Percentiles rank a stretch among this genome's conserved stretches.
Evolutionary conservation across 2,329 filamentous ascomycete genomes (phyloP).

Genomic region (Aspergillus pseudonomiae): DNA sequence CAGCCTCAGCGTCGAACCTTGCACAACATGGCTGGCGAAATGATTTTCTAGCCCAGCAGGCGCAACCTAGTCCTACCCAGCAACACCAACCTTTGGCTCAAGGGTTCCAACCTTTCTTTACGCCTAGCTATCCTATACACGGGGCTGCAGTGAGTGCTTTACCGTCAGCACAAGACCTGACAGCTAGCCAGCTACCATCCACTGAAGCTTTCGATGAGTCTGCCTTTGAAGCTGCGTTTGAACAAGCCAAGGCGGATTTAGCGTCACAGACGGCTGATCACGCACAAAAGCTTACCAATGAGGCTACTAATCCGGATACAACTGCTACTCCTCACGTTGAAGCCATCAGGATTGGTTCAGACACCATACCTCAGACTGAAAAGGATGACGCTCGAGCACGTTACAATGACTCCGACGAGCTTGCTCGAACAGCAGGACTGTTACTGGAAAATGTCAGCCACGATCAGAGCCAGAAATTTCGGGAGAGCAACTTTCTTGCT

Average conservation of each 20-base stretch:
- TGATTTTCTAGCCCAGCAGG: constrained; percentile 57
- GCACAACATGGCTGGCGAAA: constrained; percentile 59
- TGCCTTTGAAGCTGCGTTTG: constrained; percentile 50
- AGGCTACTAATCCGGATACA: constrained; percentile 21
- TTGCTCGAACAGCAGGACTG: constrained; percentile 71
- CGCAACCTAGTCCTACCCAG: constrained; percentile 28
- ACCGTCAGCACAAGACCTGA: constrained; percentile 29
- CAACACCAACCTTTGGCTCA: constrained; percentile 21
- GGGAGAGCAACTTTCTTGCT: constrained; percentile 73
- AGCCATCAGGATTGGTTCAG: constrained; percentile 46
- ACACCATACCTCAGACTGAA: constrained; percentile 43
- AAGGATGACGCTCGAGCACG: constrained; percentile 36
- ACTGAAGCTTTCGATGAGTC: constrained; percentile 46
- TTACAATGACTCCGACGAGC: constrained; percentile 62
- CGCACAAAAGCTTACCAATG: constrained; percentile 17
- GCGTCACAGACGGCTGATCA: constrained; percentile 29
- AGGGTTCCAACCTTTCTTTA: constrained; percentile 35
- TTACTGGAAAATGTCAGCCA: constrained; percentile 70
- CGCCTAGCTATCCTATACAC: constrained; percentile 29
- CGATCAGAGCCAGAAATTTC: constrained; percentile 74
- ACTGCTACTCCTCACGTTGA: constrained; percentile 23
- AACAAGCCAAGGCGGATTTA: constrained; percentile 44
- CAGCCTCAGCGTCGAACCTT: constrained; percentile 36
- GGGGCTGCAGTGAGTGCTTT: constrained; percentile 24
- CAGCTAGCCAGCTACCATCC: constrained; percentile 25